Evolutionary conservation across 1,139 yeast genomes (phyloP), one percentile per base, ranked within the genome.

Genomic region (Diutina siamensis): DNA sequence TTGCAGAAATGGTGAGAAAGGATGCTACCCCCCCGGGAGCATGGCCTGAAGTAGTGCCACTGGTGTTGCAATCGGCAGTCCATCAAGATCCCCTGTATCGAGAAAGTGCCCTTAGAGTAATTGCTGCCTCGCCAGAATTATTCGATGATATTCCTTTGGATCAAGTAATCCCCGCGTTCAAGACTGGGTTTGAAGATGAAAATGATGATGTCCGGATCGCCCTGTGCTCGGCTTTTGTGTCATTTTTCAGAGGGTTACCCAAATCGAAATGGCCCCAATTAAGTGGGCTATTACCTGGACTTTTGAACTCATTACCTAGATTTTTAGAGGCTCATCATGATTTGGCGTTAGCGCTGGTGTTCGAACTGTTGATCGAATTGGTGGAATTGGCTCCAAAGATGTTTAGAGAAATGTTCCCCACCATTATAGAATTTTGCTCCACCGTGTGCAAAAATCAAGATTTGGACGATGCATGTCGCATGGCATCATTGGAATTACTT

Each of bases 321-420:
- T 77, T 92, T 53, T 72, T 88, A 49, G 82, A 78, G 51, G 79
- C 72, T 55, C 88, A 88, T 41, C 85, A 87, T 58, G 94, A 87
- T 48, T 69, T 74, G 25, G 86, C 95, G 12, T 74, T 92, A 54
- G 82, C 95, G 1, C 74, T 86, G 5, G 95, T 89, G n/a, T 74
- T 92, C 52, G 96, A 87, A 62, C 75, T 89, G 10, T 72, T 92
- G 55, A 87, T 89, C 49, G 97, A 92, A 56, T 73, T 92, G 50
- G 96, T 89, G 9, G 94, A 84, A 53, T 68, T 89, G 51, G 97
- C 97, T 10, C 98, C 98, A 46, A 92, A 89, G 59, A 78, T 92
- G 79, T 92, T 92, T 67, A 79, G 77, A 57, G 87, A 86, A 45
- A 85, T 89, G 85, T 89, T 92, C 62, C 80, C 84, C 45, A 82